Conservation (phyloP, 2,329 filamentous ascomycete species). For the Trichophyton simii region DNA sequence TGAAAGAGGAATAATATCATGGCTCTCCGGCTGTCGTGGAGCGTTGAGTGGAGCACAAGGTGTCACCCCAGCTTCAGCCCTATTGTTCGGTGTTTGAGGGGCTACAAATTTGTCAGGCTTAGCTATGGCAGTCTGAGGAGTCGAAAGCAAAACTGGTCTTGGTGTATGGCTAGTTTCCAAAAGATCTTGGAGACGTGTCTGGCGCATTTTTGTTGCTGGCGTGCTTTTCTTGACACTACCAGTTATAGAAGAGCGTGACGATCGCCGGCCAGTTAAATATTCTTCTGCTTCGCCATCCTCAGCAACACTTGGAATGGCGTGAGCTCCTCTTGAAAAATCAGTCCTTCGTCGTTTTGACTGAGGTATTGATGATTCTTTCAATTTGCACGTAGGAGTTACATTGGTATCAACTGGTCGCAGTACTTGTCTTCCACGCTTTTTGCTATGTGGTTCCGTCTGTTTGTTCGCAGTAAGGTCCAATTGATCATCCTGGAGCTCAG, state of each 20-base stretch:
- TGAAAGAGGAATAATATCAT: not conserved
- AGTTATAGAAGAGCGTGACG: not conserved
- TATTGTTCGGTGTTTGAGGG: not conserved
- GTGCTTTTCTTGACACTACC: not conserved
- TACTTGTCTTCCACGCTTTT: conserved; percentile 9
- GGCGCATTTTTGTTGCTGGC: not conserved
- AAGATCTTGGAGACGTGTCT: conserved; percentile 23
- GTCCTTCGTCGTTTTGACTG: conserved; percentile 28
- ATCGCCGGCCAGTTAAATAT: not conserved
- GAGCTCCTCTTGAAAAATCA: conserved; percentile 16
- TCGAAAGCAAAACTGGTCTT: conserved; percentile 8
- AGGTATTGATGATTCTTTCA: conserved; percentile 9
- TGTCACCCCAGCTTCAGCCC: not conserved
- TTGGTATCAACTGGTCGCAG: conserved; percentile 24
- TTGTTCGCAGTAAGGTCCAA: not conserved
- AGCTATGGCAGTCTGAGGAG: conserved; percentile 3
- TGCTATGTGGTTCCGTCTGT: not conserved
- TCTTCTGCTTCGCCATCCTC: conserved; percentile 37
- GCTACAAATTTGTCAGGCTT: not conserved
- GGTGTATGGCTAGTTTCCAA: conserved; percentile 13
- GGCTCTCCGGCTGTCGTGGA: not conserved
- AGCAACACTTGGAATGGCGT: conserved; percentile 35
- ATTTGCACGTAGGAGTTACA: conserved; percentile 8
- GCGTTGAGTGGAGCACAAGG: not conserved
- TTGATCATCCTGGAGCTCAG: not conserved